Percentiles rank a stretch among this genome's conserved stretches.
These are phyloP conservation scores for Calocybe gangraenosa DNA, from an alignment of 768 basidiomycete species.

Conservation along the genomic window DNA sequence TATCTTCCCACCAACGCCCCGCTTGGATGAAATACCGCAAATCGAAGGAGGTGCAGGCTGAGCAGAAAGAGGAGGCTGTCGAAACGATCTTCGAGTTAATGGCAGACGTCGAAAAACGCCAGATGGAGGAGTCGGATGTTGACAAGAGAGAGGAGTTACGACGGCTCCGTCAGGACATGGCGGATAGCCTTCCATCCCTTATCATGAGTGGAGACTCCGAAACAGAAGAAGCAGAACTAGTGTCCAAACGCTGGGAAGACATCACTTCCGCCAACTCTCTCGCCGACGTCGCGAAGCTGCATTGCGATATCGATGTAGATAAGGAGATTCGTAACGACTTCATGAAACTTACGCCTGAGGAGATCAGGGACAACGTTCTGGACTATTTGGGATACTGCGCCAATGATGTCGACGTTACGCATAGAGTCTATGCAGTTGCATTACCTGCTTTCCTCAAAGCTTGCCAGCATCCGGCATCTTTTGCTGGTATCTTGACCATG, in stretches of 20 bases:
- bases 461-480: constrained; percentile 91
- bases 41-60: constrained; percentile 49
- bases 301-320: constrained; percentile 77
- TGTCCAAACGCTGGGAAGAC: constrained; percentile 80
- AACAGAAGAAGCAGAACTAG: constrained; percentile 31
- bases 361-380: constrained; percentile 59
- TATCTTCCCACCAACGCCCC: constrained; percentile 91
- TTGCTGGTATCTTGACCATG: constrained; percentile 90
- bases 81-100: constrained; percentile 47
- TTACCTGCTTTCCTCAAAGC: constrained; percentile 77
- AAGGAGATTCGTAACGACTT: constrained; percentile 78
- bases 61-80: constrained; percentile 59
- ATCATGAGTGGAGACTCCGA: constrained; percentile 21
- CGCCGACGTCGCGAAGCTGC: constrained; percentile 85
- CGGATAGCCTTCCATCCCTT: constrained; percentile 29
- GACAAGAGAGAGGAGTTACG: constrained; percentile 40
- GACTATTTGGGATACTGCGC: constrained; percentile 86
- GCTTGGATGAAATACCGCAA: constrained; percentile 89
- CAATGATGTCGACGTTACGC: constrained; percentile 79
- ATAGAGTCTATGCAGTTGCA: constrained; percentile 70
- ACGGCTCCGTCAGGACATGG: constrained; percentile 32
- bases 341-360: constrained; percentile 60
- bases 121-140: constrained; percentile 41
- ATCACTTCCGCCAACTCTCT: constrained; percentile 90
- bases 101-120: constrained; percentile 41